Evolutionary conservation across 768 basidiomycete species (phyloP), one percentile per base, ranked within the genome.

Genomic region (Pulveroboletus sp.): DNA sequence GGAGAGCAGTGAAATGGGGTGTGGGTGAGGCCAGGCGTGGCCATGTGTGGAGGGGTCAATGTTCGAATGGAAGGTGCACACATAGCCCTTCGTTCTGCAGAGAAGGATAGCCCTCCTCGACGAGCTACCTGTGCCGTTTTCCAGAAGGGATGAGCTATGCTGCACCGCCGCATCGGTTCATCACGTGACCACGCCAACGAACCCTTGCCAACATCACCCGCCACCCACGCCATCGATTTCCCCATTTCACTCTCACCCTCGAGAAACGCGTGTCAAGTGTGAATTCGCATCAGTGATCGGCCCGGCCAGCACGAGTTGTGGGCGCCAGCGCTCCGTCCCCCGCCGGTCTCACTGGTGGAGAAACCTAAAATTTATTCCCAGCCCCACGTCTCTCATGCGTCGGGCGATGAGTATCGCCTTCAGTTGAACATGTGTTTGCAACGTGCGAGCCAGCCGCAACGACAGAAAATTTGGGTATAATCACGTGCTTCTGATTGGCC

Each of bases 381-480:
- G 8, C 14, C 31, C 31, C 31, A 31, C 23, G 17, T 38, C 37
- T 34, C 35, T 36, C n/a, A n/a, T n/a, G n/a, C n/a, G n/a, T n/a
- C n/a, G n/a, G n/a, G n/a, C 29, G 41, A 7, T 27, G 30, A 43
- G 31, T 8, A n/a, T 12, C 27, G 26, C 35, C n/a, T n/a, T 17
- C 22, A 9, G 36, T 27, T 30, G 2, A 1, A 16, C 54, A 56
- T 49, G 57, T n/a, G 17, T 48, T 53, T 44, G 34, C 62, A 63
- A 62, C 63, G 63, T 62, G 63, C 9, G 19, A 43, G 5, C 56
- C 52, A 27, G 49, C 56, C 56, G n/a, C n/a, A n/a, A n/a, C n/a
- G n/a, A n/a, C n/a, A n/a, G n/a, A n/a, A n/a, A n/a, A 60, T 51
- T 30, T 35, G 6, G n/a, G 34, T 37, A 22, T 37, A 14, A 55